These are phyloP conservation scores for Coffea eugenioides DNA, from an alignment of 257 asterid species.

Conservation along the genomic window DNA sequence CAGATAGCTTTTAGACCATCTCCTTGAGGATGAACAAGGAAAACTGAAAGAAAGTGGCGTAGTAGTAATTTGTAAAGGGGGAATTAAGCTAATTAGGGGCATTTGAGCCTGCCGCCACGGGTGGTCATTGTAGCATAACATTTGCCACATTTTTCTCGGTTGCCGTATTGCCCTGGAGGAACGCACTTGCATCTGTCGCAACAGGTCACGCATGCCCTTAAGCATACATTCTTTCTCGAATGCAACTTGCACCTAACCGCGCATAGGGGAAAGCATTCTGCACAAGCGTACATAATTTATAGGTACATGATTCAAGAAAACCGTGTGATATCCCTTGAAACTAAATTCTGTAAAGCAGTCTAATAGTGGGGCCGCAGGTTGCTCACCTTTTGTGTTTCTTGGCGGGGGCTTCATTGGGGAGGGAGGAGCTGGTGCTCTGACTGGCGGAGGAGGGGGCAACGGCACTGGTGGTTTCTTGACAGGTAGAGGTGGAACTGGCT, in stretches of 20 bases:
- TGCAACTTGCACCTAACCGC: constrained; percentile 55
- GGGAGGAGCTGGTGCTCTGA: constrained; percentile 30
- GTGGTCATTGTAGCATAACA: constrained; percentile 72
- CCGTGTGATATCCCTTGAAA: background rate
- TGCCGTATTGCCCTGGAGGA: constrained; percentile 81
- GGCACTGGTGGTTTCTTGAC: constrained; percentile 27
- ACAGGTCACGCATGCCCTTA: constrained; percentile 72
- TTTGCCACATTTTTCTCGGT: constrained; percentile 62
- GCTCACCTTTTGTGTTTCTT: constrained; percentile 21
- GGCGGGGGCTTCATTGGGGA: constrained; percentile 15
- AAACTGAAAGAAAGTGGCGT: too few species aligned
- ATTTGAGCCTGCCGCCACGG: constrained; percentile 56
- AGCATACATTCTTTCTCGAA: constrained; percentile 53
- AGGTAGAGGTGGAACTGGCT: constrained; percentile 14
- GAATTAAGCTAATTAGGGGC: constrained; percentile 39
- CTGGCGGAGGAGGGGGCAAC: constrained; percentile 28
- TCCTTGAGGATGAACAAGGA: background rate
- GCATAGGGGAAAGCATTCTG: constrained; percentile 67
- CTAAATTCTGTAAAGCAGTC: too few species aligned
- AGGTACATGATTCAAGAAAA: background rate
- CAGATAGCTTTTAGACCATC: too few species aligned
- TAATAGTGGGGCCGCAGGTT: too few species aligned
- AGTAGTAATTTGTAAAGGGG: too few species aligned
- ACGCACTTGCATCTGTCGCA: constrained; percentile 82
- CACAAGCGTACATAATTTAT: background rate